Evolutionary conservation across 2,329 filamentous ascomycete genomes (phyloP).

Genomic region (Alternaria rosae): DNA sequence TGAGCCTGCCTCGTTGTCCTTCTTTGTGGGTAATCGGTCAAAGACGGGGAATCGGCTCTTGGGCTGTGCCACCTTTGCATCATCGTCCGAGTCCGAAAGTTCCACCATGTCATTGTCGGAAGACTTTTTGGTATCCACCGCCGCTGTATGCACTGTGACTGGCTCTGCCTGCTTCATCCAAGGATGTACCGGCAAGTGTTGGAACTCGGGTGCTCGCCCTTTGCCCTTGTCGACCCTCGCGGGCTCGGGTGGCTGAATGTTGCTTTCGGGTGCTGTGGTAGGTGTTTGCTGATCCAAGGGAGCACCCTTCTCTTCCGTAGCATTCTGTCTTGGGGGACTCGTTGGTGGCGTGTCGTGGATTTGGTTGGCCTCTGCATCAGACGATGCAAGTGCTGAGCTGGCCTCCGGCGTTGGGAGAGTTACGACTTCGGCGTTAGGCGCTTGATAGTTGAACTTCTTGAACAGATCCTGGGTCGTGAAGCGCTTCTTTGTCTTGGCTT

Average conservation of each 20-base stretch:
- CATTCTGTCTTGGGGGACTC: constrained; percentile 48
- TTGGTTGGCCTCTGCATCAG: constrained; percentile 62
- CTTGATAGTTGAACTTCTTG: constrained; percentile 79
- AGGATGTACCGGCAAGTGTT: constrained; percentile 42
- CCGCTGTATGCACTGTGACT: constrained; percentile 23
- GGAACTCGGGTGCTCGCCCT: constrained; percentile 60
- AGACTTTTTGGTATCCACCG: constrained; percentile 10
- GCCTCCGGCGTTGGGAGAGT: constrained; percentile 41
- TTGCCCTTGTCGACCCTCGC: constrained; percentile 65
- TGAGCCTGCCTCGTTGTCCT: constrained; percentile 68
- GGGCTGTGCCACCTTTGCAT: constrained; percentile 67
- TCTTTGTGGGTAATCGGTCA: constrained; percentile 70
- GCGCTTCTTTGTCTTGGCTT: constrained; percentile 87
- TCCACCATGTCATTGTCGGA: constrained; percentile 33
- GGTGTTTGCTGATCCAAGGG: constrained; percentile 2
- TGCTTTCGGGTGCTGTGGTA: constrained; percentile 3
- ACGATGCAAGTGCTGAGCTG: constrained; percentile 63
- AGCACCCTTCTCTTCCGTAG: constrained; percentile 6
- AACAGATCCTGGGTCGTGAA: constrained; percentile 84
- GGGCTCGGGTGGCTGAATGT: constrained; percentile 12
- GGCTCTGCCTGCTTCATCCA: constrained; percentile 22
- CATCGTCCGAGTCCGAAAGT: constrained; percentile 64
- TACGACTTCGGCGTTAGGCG: constrained; percentile 26
- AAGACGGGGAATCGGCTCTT: constrained; percentile 63
- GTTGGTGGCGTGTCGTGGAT: constrained; percentile 53